phyloP scores from a whole-genome alignment of 345 rosid species.

The Citrus medica region DNA sequence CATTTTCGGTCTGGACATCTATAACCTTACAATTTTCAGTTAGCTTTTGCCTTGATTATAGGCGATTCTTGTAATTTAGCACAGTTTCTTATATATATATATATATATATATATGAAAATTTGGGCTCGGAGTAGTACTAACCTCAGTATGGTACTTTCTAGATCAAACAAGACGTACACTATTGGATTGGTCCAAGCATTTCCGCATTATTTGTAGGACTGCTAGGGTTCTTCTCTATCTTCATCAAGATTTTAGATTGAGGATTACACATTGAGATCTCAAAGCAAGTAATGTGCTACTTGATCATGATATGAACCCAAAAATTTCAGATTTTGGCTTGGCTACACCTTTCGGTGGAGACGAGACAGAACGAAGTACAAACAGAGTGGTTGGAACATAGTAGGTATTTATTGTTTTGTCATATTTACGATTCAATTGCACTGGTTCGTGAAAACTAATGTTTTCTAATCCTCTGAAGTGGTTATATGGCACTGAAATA shows the following conservation, averaged over 20 bases:
- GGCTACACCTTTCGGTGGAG: constrained; percentile 13
- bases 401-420: constrained; percentile 9
- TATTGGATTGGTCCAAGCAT: constrained; percentile 35
- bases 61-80: background rate
- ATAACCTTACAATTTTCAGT: constrained; percentile 20
- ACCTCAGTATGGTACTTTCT: background rate
- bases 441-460: background rate
- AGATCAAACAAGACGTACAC: constrained; percentile 24
- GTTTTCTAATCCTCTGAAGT: constrained; percentile 3
- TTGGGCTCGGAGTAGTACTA: background rate
- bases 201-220: constrained; percentile 31
- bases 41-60: background rate
- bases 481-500: constrained; percentile 41
- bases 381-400: constrained; percentile 20
- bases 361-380: too few relatives aligned
- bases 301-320: constrained; percentile 33
- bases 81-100: too few relatives aligned
- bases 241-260: constrained; percentile 39
- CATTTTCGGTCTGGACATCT: constrained; percentile 23
- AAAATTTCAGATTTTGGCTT: constrained; percentile 38
- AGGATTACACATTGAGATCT: constrained; percentile 37
- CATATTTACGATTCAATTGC: background rate
- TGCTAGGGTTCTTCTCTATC: constrained; percentile 41
- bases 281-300: constrained; percentile 39
- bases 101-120: background rate